Evolutionary conservation across 805 yeast genomes (phyloP).

Genomic region (Kluyveromyces starmeri): DNA sequence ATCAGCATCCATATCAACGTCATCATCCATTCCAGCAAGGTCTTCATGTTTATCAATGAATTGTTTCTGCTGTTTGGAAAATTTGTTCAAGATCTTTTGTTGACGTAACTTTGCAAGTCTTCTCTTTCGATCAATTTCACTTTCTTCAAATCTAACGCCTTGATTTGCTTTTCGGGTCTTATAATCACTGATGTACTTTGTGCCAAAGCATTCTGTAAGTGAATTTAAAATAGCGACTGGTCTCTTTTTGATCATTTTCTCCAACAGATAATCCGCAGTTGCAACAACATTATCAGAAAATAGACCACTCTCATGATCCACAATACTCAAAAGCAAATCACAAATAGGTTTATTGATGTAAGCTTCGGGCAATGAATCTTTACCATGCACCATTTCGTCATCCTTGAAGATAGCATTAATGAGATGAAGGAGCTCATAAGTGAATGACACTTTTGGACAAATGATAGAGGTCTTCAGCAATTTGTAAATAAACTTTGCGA

Average conservation of each 20-base stretch:
- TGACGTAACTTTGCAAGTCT: constrained; percentile 55
- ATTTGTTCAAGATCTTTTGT: constrained; percentile 49
- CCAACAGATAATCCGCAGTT: constrained; percentile 52
- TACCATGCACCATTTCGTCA: constrained; percentile 37
- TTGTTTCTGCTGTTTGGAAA: constrained; percentile 63
- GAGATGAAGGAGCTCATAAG: constrained; percentile 57
- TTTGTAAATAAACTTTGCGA: constrained; percentile 51
- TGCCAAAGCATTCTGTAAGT: constrained; percentile 50
- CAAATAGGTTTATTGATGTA: constrained; percentile 50
- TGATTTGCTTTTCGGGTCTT: constrained; percentile 38
- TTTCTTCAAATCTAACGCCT: constrained; percentile 35
- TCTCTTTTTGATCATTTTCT: constrained; percentile 41
- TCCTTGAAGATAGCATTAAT: constrained; percentile 56
- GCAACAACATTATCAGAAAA: constrained; percentile 40
- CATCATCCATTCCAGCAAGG: constrained; percentile 35
- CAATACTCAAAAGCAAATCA: constrained; percentile 44
- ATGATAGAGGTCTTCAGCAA: constrained; percentile 46
- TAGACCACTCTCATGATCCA: constrained; percentile 32
- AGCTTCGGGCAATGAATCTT: constrained; percentile 32
- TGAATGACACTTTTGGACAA: constrained; percentile 42
- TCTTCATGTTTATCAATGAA: constrained; percentile 51
- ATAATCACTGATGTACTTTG: constrained; percentile 40
- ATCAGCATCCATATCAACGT: constrained; percentile 30
- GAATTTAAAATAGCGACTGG: constrained; percentile 40
- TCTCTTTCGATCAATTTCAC: constrained; percentile 46